A percentile compares a stretch with the other conserved stretches of the same genome.
These are phyloP conservation scores for Globisporangium emineosum DNA, from an alignment of 352 stramenopile species.

Conservation along the genomic window DNA sequence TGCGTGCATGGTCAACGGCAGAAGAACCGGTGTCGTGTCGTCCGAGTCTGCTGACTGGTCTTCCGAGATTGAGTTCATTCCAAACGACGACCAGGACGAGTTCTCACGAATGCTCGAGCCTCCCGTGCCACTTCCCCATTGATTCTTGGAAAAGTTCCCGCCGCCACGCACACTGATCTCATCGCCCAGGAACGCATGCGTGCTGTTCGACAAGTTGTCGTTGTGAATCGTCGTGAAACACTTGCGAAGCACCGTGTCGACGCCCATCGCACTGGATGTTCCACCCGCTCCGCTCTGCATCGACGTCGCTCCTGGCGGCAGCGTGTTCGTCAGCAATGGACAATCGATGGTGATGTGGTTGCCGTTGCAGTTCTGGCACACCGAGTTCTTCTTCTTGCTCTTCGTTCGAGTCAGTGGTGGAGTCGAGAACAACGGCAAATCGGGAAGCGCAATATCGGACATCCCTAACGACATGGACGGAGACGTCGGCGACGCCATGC, in stretches of 20 bases:
- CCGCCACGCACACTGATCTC: slow-evolving; percentile 82
- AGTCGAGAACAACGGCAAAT: slow-evolving; percentile 28
- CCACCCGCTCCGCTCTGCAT: slow-evolving; percentile 1
- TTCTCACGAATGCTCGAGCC: slow-evolving; percentile 12
- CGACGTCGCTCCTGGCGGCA: slow-evolving; percentile 23
- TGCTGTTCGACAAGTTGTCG: slow-evolving; percentile 81
- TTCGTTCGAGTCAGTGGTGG: slow-evolving; percentile 40
- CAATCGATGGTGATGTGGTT: slow-evolving; percentile 84
- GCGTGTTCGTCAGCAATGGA: slow-evolving; percentile 56
- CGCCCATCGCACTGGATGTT: slow-evolving; percentile 15
- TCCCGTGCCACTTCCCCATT: slow-evolving; percentile 26
- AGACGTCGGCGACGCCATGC: slow-evolving; percentile 3
- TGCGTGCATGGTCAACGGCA: slow-evolving; percentile 26
- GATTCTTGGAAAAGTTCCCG: slow-evolving; percentile 42
- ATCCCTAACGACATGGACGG: slow-evolving; percentile 22
- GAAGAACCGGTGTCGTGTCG: slow-evolving; percentile 49
- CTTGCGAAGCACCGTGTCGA: slow-evolving; percentile 81
- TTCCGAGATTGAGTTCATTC: slow-evolving; percentile 73
- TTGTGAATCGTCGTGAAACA: slow-evolving; percentile 87
- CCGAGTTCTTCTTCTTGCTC: slow-evolving; percentile 58
- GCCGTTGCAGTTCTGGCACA: slow-evolving; percentile 76
- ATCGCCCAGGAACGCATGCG: slow-evolving; percentile 78
- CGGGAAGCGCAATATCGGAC: slow-evolving; percentile 9
- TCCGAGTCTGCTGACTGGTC: slow-evolving; percentile 30
- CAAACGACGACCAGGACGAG: slow-evolving; percentile 46